Conservation (phyloP, 257 asterid species). For the Eustoma russellianum region DNA sequence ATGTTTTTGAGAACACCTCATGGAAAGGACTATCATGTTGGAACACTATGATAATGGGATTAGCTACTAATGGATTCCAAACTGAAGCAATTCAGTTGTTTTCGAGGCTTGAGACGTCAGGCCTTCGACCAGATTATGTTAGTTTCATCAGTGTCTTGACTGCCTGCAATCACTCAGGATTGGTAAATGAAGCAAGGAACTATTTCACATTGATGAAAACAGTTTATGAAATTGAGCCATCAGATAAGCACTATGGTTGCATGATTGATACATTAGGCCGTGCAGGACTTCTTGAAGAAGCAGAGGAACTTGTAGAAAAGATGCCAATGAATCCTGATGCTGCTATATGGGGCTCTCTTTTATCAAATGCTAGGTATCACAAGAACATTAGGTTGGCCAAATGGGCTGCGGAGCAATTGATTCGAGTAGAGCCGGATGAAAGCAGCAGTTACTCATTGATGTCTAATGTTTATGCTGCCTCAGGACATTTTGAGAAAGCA, state of each 20-base stretch:
- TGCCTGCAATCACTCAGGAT: conserved; percentile 49
- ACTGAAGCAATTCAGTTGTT: conserved; percentile 39
- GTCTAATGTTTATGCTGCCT: conserved; percentile 57
- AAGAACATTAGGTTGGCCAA: conserved; percentile 33
- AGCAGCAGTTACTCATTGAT: conserved; percentile 42
- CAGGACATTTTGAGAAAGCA: conserved; percentile 37
- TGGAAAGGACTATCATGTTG: conserved; percentile 47
- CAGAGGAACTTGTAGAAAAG: conserved; percentile 30
- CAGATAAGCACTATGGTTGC: conserved; percentile 56
- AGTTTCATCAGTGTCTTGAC: conserved; percentile 40
- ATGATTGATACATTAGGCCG: conserved; percentile 59
- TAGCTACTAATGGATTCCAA: conserved; percentile 50
- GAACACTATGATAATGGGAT: conserved; percentile 70
- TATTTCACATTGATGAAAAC: conserved; percentile 35
- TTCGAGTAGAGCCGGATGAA: conserved; percentile 36
- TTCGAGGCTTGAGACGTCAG: conserved; percentile 26
- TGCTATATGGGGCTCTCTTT: conserved; percentile 50
- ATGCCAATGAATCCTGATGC: conserved; percentile 58
- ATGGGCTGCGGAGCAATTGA: conserved; percentile 42
- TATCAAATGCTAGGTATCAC: conserved; percentile 37
- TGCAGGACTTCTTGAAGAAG: conserved; percentile 58
- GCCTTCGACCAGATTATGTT: conserved; percentile 41
- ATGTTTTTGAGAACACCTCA: conserved; percentile 24
- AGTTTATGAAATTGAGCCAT: conserved; percentile 32
- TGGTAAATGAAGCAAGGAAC: conserved; percentile 38